A percentile compares a stretch with the other conserved stretches of the same genome.
Conservation (phyloP, 441 rosid genomes). For the Melastoma candidum region DNA sequence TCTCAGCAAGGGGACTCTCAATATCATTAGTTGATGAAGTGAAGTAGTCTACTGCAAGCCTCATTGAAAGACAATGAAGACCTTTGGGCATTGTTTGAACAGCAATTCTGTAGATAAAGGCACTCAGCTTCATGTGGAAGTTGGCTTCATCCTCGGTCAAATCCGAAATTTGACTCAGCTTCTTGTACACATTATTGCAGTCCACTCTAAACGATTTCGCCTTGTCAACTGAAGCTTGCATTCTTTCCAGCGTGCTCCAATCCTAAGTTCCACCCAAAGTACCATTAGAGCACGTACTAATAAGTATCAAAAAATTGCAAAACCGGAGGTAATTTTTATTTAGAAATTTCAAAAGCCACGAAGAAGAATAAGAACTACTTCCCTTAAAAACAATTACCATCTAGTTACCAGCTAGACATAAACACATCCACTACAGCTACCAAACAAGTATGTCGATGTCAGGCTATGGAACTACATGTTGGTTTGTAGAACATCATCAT, state of each 20-base stretch:
- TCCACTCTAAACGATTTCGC: constrained; percentile 65
- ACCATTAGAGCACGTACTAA: not conserved
- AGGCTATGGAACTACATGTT: no score
- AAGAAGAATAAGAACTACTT: no score
- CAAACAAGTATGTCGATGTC: no score
- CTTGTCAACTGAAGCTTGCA: constrained; percentile 60
- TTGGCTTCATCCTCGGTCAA: constrained; percentile 83
- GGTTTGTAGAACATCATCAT: no score
- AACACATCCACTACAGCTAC: no score
- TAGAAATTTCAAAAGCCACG: no score
- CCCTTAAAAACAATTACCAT: no score
- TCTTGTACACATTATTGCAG: constrained; percentile 84
- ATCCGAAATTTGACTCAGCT: constrained; percentile 83
- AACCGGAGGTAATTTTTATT: no score
- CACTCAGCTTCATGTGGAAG: constrained; percentile 95
- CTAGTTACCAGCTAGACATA: no score
- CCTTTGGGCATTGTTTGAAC: constrained; percentile 92
- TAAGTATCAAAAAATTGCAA: no score
- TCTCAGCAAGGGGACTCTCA: constrained; percentile 35
- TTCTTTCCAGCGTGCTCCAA: constrained; percentile 45
- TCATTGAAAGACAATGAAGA: constrained; percentile 90
- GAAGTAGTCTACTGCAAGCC: constrained; percentile 82
- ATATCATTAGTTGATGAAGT: constrained; percentile 36
- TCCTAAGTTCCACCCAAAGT: constrained; percentile 26
- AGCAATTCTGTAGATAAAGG: constrained; percentile 82